Base-by-base conservation (phyloP, 1,139 yeast genomes). In the Pichia sp. region DNA sequence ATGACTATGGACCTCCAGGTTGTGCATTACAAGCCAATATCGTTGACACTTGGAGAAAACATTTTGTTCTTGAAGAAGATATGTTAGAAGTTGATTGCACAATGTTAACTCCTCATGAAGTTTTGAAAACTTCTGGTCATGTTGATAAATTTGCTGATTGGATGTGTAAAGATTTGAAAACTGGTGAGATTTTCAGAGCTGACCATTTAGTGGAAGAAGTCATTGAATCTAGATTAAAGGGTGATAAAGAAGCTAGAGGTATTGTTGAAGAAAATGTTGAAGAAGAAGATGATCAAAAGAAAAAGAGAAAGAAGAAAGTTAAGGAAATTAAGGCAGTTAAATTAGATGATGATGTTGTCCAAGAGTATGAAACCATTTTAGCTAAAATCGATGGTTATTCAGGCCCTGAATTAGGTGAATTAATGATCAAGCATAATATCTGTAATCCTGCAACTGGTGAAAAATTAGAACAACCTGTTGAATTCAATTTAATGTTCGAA, bases 1-100 rank as follows among this genome's bases (percentile, higher is more conserved):
- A 88, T 68, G 99, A 94, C 68, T 94, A 89, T 65, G 99, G 99
- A 71, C 99, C 99, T 54, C 97, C 98, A 67, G 98, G 98, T 53
- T 90, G 97, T 73, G 95, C 98, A 15, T 80, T 94, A 69, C 97
- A 92, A 73, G 95, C 97, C 61, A 92, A 92, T 68, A 78, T 94
- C 56, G 73, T 94, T 54, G 98, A 94, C 64, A 78, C 81, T 44
- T 94, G 98, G 98, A 84, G 97, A 74, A 92, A 90, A 69, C 99
- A 94, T 70, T 94, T 94, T 67, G 82, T 94, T 55, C 76, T 94
- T 57, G 97, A 94, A 69, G 99, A 94, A 72, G 97, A 92, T 64
- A 94, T 94, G 97, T 79, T 90, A 66, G 99, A 94, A 69, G 97
- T 94, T 51, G 98, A 94, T 72, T 84, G 95, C 68, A 88, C 98